Evolutionary conservation across 371 early-diverging fungal species (phyloP).

Genomic region (Sporodiniella umbellata): DNA sequence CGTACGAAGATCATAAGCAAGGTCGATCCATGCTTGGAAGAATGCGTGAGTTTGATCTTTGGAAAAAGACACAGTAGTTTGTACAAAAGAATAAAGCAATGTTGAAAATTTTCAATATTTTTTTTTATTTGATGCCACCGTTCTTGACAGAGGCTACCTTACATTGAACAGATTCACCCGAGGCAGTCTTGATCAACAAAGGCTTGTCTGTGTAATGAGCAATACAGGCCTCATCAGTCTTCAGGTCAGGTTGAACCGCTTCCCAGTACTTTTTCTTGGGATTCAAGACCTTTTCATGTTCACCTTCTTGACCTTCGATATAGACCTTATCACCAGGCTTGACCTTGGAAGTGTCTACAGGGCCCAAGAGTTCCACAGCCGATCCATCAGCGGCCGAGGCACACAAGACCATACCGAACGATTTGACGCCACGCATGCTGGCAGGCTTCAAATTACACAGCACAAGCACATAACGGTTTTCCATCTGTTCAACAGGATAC

Average conservation of each 20-base stretch:
- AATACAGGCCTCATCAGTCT: slow-evolving; percentile 73
- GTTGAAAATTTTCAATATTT: too few relatives aligned
- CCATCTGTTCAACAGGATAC: slow-evolving; percentile 86
- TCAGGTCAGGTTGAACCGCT: slow-evolving; percentile 91
- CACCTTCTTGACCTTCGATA: slow-evolving; percentile 87
- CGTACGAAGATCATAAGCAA: slow-evolving; percentile 64
- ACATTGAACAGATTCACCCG: slow-evolving; percentile 56
- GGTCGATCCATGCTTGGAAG: slow-evolving; percentile 51
- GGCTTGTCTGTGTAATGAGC: slow-evolving; percentile 70
- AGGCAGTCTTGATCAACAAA: slow-evolving; percentile 57
- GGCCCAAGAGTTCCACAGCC: slow-evolving; percentile 88
- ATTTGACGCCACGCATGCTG: slow-evolving; percentile 93
- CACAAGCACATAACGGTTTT: slow-evolving; percentile 44
- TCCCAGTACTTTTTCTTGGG: slow-evolving; percentile 98
- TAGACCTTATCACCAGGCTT: slow-evolving; percentile 88
- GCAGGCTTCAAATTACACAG: slow-evolving; percentile 91
- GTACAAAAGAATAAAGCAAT: too few relatives aligned
- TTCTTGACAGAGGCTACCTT: slow-evolving; percentile 61
- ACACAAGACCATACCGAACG: slow-evolving; percentile 93
- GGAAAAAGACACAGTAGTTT: neutral
- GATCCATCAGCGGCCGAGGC: slow-evolving; percentile 82
- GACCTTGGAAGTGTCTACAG: slow-evolving; percentile 74
- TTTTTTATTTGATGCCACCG: slow-evolving; percentile 72
- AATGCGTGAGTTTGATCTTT: slow-evolving; percentile 18
- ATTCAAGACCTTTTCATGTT: slow-evolving; percentile 87